Evolutionary conservation across 2,329 filamentous ascomycete species (phyloP).

Genomic region (Fusarium metavorans): DNA sequence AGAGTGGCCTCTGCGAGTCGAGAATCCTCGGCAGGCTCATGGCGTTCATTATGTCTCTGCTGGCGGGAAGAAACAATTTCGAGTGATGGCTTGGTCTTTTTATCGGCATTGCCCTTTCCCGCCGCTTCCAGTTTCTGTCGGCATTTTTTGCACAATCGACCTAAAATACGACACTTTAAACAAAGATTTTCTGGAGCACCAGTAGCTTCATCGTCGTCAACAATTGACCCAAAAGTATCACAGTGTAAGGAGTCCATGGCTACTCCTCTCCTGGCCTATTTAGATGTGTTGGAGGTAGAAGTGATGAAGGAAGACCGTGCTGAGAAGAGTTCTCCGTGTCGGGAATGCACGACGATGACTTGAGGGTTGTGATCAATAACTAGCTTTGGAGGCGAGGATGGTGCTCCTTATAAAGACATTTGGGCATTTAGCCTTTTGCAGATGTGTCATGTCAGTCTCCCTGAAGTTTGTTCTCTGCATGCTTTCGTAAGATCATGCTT

Average conservation of each 20-base stretch:
- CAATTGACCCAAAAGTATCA: background rate
- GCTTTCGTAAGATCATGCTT: background rate
- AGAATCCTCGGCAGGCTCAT: background rate
- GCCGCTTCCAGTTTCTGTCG: background rate
- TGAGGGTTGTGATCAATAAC: background rate
- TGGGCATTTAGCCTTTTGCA: background rate
- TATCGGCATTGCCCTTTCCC: background rate
- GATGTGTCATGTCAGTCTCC: background rate
- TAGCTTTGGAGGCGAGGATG: background rate
- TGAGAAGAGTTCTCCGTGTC: background rate
- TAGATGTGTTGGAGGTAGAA: too few relatives aligned
- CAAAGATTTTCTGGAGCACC: background rate
- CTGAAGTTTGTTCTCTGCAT: background rate
- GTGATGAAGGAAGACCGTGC: background rate
- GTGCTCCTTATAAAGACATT: background rate
- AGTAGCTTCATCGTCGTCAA: background rate
- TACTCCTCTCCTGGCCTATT: background rate
- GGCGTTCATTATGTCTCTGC: background rate
- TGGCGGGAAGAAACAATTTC: background rate
- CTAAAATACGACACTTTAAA: background rate
- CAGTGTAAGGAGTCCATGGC: background rate
- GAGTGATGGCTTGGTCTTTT: background rate
- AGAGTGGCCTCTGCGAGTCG: background rate
- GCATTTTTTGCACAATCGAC: background rate
- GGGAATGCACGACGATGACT: background rate